Percentiles rank a stretch among this genome's conserved stretches.
Evolutionary conservation across 495 filamentous ascomycete species (phyloP).

Genomic region (Elaphomyces granulatus): DNA sequence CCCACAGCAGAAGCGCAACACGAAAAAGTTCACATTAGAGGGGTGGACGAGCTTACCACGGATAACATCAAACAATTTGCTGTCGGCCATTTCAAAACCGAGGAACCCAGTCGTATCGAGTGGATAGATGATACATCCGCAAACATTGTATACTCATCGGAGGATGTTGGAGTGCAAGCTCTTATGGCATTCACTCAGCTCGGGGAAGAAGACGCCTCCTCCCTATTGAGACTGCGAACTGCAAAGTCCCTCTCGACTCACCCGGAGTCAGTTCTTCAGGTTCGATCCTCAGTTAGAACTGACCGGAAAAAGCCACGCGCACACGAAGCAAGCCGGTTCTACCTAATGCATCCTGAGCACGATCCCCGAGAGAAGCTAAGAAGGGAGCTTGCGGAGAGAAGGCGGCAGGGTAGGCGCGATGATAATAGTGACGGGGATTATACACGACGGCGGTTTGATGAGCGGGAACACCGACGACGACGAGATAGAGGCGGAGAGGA

Average conservation of each 20-base stretch:
- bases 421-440: slow-evolving; percentile 47
- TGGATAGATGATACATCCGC: slow-evolving; percentile 94
- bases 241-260: slow-evolving; percentile 51
- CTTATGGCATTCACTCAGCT: slow-evolving; percentile 46
- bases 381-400: slow-evolving; percentile 28
- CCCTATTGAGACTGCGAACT: slow-evolving; percentile 33
- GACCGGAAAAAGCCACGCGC: slow-evolving; percentile 72
- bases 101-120: slow-evolving; percentile 49
- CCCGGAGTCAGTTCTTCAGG: slow-evolving; percentile 52
- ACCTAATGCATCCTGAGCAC: slow-evolving; percentile 76
- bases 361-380: slow-evolving; percentile 64
- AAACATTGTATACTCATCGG: slow-evolving; percentile 61
- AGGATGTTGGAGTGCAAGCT: slow-evolving; percentile 56
- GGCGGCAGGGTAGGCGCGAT: slow-evolving; percentile 41
- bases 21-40: slow-evolving; percentile 66
- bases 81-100: slow-evolving; percentile 42
- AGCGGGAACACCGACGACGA: slow-evolving; percentile 38
- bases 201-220: slow-evolving; percentile 21
- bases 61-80: slow-evolving; percentile 61
- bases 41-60: slow-evolving; percentile 69
- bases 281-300: slow-evolving; percentile 56
- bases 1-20: slow-evolving; percentile 21
- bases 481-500: slow-evolving; percentile 37
- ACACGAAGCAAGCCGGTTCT: slow-evolving; percentile 70
- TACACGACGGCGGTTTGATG: slow-evolving; percentile 40